phyloP scores from a whole-genome alignment of 495 filamentous ascomycete species.

The Hypomontagnella monticulosa region DNA sequence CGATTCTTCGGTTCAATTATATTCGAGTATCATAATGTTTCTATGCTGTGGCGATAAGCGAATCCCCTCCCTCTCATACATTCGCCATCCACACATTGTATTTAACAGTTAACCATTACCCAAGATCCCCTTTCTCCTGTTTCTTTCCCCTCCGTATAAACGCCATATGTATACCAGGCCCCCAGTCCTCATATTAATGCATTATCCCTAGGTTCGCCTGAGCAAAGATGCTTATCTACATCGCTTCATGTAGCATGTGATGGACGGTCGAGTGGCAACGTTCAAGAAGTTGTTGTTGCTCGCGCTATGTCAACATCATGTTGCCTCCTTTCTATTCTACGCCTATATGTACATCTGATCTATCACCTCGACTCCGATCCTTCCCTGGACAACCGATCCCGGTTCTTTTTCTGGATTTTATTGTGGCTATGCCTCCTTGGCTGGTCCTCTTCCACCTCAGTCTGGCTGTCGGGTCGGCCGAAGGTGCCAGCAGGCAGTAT shows the following conservation, averaged over 20 bases:
- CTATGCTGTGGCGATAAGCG: too few relatives aligned
- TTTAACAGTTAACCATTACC: conserved; percentile 30
- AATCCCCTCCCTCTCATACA: too few relatives aligned
- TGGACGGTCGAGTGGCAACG: conserved; percentile 11
- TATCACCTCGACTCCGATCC: conserved; percentile 17
- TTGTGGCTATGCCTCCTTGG: conserved; percentile 25
- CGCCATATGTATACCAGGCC: conserved; percentile 28
- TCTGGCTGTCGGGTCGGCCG: conserved; percentile 30
- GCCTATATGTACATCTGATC: conserved; percentile 20
- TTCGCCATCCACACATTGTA: conserved; percentile 30
- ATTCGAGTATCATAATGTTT: too few relatives aligned
- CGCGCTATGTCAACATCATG: conserved; percentile 13
- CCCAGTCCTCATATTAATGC: conserved; percentile 13
- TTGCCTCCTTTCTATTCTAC: conserved; percentile 18
- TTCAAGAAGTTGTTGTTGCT: conserved; percentile 9
- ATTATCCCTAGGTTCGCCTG: conserved; percentile 29
- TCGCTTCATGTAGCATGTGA: conserved; percentile 15
- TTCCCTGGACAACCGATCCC: conserved; percentile 26
- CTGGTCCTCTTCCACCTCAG: conserved; percentile 25
- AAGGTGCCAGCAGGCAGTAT: conserved; percentile 67
- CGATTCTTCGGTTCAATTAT: too few relatives aligned
- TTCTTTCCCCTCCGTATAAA: conserved; percentile 15
- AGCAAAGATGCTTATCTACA: conserved; percentile 40
- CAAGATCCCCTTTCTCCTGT: not conserved
- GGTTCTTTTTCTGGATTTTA: conserved; percentile 35